Percentiles rank a stretch among this genome's conserved stretches.
phyloP scores from a whole-genome alignment of 2,329 filamentous ascomycete species.

The Diaporthe eres region DNA sequence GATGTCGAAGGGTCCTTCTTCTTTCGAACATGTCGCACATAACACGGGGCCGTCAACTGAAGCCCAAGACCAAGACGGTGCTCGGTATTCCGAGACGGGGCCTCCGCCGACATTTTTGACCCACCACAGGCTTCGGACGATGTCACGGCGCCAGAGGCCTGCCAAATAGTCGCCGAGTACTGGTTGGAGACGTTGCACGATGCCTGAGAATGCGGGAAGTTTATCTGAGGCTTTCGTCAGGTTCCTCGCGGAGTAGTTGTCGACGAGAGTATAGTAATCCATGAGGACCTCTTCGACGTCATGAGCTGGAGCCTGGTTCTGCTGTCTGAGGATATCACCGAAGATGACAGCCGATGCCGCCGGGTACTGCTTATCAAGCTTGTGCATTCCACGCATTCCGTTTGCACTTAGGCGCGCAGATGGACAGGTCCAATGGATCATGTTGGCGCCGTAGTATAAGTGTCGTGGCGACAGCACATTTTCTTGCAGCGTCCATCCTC shows the following conservation, averaged over 20 bases:
- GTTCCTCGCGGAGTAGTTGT: not conserved
- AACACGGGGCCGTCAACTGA: not conserved
- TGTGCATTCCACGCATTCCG: not conserved
- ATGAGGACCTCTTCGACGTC: not conserved
- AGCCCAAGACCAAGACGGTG: constrained; percentile 30
- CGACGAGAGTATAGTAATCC: not conserved
- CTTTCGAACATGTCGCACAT: not conserved
- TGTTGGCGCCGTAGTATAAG: constrained; percentile 2
- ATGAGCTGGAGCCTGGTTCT: not conserved
- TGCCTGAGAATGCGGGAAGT: not conserved
- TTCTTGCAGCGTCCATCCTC: constrained; percentile 25
- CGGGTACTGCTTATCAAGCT: not conserved
- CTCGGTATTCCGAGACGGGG: not conserved
- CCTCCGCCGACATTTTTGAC: not conserved
- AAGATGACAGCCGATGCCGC: not conserved
- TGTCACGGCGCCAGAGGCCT: constrained; percentile 14
- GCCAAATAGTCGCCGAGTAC: not conserved
- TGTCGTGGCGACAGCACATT: constrained; percentile 13
- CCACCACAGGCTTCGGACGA: not conserved
- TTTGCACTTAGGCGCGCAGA: not conserved
- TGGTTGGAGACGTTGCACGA: not conserved
- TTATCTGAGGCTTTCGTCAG: constrained; percentile 1
- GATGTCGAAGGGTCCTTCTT: not conserved
- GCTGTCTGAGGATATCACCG: not conserved
- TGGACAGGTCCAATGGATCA: constrained; percentile 21